Evolutionary conservation across 2,329 filamentous ascomycete genomes (phyloP).

Genomic region (Lachnellula hyalina): DNA sequence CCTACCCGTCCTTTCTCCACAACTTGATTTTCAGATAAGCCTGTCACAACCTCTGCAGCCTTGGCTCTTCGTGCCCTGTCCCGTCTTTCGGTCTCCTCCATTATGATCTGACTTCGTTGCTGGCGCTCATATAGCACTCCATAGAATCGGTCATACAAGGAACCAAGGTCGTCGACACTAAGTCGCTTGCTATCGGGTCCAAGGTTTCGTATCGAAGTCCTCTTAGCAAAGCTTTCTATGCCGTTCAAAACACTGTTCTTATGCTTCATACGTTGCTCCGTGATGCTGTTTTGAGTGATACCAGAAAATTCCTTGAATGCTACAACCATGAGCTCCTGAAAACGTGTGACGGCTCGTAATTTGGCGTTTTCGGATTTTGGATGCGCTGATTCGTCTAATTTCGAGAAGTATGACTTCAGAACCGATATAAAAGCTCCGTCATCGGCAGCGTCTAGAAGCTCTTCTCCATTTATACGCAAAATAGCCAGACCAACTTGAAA

Average conservation of each 20-base stretch:
- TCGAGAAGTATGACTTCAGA: conserved; percentile 88
- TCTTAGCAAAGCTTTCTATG: conserved; percentile 95
- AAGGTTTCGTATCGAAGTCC: conserved; percentile 91
- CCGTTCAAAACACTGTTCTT: conserved; percentile 92
- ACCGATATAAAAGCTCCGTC: conserved; percentile 97
- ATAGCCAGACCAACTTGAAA: conserved; percentile 98
- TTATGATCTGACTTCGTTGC: conserved; percentile 70
- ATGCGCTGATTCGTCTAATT: conserved; percentile 91
- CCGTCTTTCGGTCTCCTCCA: conserved; percentile 66
- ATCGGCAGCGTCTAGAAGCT: conserved; percentile 85
- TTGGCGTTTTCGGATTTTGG: conserved; percentile 95
- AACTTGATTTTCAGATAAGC: conserved; percentile 39
- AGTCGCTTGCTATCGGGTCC: conserved; percentile 93
- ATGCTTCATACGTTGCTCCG: conserved; percentile 83
- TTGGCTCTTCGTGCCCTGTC: conserved; percentile 57
- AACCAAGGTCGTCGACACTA: conserved; percentile 77
- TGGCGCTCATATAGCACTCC: conserved; percentile 86
- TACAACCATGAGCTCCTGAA: conserved; percentile 98
- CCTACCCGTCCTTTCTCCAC: conserved; percentile 83
- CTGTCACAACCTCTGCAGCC: conserved; percentile 41
- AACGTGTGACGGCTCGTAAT: conserved; percentile 85
- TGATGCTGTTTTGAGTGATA: conserved; percentile 89
- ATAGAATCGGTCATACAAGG: conserved; percentile 93
- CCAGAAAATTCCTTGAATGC: conserved; percentile 97
- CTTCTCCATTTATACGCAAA: conserved; percentile 91